A percentile compares a stretch with the other conserved stretches of the same genome.
Evolutionary conservation across 2,329 filamentous ascomycete species (phyloP).

Genomic region (Hortaea sp.): DNA sequence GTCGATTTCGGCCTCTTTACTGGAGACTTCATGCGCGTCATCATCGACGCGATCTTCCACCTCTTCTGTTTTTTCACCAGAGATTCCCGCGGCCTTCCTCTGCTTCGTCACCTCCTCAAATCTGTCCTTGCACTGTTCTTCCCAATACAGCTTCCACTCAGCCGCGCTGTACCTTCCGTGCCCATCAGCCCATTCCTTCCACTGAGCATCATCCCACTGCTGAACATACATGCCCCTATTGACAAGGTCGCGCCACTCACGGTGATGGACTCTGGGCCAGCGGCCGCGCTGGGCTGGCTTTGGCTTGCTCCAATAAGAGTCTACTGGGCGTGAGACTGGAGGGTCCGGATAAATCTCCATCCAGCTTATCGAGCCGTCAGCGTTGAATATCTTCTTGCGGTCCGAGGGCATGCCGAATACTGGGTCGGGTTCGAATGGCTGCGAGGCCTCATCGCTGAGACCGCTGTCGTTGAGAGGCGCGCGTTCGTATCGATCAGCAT

Average conservation of each 20-base stretch:
- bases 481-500: neutral
- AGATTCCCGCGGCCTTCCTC: neutral
- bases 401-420: too few relatives aligned
- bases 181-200: slow-evolving; percentile 7
- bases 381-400: too few relatives aligned
- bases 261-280: neutral
- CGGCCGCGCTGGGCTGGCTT: neutral
- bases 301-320: neutral
- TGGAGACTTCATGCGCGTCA: neutral
- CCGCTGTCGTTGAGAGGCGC: neutral
- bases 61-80: neutral
- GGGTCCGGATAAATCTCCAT: neutral
- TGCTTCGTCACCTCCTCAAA: slow-evolving; percentile 7
- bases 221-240: slow-evolving; percentile 9
- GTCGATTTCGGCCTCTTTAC: neutral
- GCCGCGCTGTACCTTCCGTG: slow-evolving; percentile 4
- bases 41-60: neutral
- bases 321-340: neutral
- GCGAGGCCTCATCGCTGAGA: neutral
- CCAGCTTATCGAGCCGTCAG: too few relatives aligned
- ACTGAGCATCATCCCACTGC: slow-evolving; percentile 6
- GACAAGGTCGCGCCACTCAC: neutral
- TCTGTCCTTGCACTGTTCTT: slow-evolving; percentile 10
- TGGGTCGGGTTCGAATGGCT: too few relatives aligned
- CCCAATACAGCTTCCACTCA: slow-evolving; percentile 15